Evolutionary conservation across 2,329 filamentous ascomycete genomes (phyloP).

Genomic region (Ophiocordyceps sinensis): DNA sequence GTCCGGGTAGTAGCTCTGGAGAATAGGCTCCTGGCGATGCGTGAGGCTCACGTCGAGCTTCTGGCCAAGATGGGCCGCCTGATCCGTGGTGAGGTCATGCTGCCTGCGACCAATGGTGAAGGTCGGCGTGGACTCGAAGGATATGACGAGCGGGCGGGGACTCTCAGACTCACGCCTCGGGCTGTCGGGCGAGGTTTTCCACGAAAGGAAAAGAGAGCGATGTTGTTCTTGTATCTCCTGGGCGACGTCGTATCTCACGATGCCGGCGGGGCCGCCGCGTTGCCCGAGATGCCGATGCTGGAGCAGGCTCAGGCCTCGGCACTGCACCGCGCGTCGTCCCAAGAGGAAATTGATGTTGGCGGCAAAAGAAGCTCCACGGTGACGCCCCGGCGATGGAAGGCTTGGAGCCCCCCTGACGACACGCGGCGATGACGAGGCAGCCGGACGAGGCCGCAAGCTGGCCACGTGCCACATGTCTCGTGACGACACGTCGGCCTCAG

Average conservation of each 20-base stretch:
- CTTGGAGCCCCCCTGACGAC: no score
- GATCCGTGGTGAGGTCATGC: slow-evolving; percentile 26
- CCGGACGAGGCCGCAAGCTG: no score
- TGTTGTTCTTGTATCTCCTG: slow-evolving; percentile 17
- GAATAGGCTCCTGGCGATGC: slow-evolving; percentile 13
- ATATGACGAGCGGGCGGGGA: slow-evolving; percentile 59
- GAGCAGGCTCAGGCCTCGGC: slow-evolving; percentile 8
- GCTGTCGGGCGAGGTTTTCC: slow-evolving; percentile 14
- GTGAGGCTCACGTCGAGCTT: slow-evolving; percentile 20
- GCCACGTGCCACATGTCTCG: no score
- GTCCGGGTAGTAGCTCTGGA: slow-evolving; percentile 31
- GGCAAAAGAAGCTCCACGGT: no score
- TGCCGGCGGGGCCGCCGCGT: slow-evolving; percentile 6
- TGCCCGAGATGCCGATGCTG: slow-evolving; percentile 15
- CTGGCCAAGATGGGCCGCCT: slow-evolving; percentile 28
- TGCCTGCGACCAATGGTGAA: slow-evolving; percentile 88
- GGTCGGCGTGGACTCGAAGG: slow-evolving; percentile 68
- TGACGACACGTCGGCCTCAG: no score
- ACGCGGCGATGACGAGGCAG: no score
- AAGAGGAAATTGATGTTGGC: neutral
- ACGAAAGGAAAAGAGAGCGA: slow-evolving; percentile 18
- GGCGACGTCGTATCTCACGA: slow-evolving; percentile 17
- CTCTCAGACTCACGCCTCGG: slow-evolving; percentile 14
- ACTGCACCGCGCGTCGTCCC: neutral
- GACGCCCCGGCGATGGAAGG: no score